A percentile compares a stretch with the other conserved stretches of the same genome.
Evolutionary conservation across 2,329 filamentous ascomycete genomes (phyloP).

Genomic region (Aureobasidium namibiae): DNA sequence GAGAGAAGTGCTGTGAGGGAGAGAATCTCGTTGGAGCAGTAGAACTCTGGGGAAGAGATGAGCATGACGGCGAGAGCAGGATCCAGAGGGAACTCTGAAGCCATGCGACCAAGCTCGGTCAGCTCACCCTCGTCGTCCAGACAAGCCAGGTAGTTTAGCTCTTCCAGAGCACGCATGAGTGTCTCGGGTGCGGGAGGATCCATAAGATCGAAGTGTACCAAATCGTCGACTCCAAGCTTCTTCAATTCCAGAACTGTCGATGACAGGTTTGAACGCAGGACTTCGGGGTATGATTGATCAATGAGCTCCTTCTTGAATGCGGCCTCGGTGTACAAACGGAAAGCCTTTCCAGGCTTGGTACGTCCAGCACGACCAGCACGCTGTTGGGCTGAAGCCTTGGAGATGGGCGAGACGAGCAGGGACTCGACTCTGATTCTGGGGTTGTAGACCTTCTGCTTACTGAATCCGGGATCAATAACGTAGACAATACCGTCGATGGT

Average conservation of each 20-base stretch:
- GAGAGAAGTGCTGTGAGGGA: constrained; percentile 91
- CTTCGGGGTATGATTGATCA: constrained; percentile 93
- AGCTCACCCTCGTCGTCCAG: constrained; percentile 94
- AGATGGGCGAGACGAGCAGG: constrained; percentile 93
- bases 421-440: constrained; percentile 94
- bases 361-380: constrained; percentile 97
- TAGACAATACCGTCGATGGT: constrained; percentile 99
- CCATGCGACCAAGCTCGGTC: constrained; percentile 73
- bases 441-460: constrained; percentile 99
- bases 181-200: constrained; percentile 96
- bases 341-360: constrained; percentile 97
- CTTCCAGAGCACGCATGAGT: constrained; percentile 93
- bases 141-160: constrained; percentile 94
- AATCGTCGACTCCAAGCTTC: constrained; percentile 89
- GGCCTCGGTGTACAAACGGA: constrained; percentile 87
- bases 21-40: constrained; percentile 96
- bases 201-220: constrained; percentile 98
- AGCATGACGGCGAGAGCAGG: constrained; percentile 94
- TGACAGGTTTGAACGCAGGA: constrained; percentile 86
- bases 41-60: constrained; percentile 94
- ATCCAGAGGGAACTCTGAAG: constrained; percentile 92
- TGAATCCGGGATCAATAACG: constrained; percentile 97
- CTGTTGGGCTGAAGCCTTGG: constrained; percentile 94
- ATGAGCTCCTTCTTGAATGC: constrained; percentile 98
- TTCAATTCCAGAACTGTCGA: constrained; percentile 95